A percentile compares a stretch with the other conserved stretches of the same genome.
These are phyloP conservation scores for Durio zibethinus DNA, from an alignment of 345 rosid genomes.

Conservation along the genomic window DNA sequence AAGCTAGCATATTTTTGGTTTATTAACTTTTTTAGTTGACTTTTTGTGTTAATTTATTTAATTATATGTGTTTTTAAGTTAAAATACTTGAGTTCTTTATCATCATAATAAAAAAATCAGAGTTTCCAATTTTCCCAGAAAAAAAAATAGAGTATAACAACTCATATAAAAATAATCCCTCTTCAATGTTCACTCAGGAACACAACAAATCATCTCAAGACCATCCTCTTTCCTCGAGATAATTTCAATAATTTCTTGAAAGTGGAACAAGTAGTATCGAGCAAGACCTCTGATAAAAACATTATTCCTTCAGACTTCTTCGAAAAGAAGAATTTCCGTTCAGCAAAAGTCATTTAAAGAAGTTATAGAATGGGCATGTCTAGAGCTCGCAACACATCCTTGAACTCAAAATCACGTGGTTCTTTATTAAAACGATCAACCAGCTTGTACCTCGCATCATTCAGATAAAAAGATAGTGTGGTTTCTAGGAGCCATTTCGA, in stretches of 20 bases:
- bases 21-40: no score
- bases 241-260: neutral
- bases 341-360: neutral
- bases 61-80: no score
- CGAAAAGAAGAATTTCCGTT: neutral
- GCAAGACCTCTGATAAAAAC: neutral
- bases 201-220: neutral
- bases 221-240: neutral
- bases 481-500: slow-evolving; percentile 94
- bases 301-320: neutral
- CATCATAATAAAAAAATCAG: no score
- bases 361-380: slow-evolving; percentile 68
- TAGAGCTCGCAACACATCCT: slow-evolving; percentile 75
- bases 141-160: neutral
- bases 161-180: neutral
- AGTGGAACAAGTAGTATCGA: neutral
- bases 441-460: slow-evolving; percentile 72
- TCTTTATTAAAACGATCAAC: slow-evolving; percentile 79
- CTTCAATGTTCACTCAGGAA: neutral
- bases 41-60: no score
- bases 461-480: slow-evolving; percentile 76
- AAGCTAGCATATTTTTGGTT: neutral
- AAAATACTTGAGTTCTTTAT: no score
- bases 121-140: no score
- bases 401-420: slow-evolving; percentile 77